phyloP scores from a whole-genome alignment of 495 filamentous ascomycete species.

The Aspergillus homomorphus region DNA sequence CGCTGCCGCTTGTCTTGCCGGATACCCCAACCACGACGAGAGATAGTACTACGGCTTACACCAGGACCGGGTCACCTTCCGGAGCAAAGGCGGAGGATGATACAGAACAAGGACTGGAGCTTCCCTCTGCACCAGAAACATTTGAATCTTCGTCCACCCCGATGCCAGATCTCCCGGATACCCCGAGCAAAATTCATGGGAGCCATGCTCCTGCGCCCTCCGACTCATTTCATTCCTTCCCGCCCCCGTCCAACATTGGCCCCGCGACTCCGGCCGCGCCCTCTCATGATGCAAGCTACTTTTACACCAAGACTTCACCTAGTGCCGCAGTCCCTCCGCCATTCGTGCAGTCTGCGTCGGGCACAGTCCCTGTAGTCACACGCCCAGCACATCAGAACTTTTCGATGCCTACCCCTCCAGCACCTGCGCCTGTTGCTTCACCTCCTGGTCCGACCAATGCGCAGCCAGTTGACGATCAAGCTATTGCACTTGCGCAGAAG shows the following conservation, averaged over 20 bases:
- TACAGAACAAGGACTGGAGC: conserved; percentile 23
- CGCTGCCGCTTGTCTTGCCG: conserved; percentile 43
- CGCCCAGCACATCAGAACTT: conserved; percentile 20
- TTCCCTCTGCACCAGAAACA: conserved; percentile 40
- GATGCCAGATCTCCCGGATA: conserved; percentile 39
- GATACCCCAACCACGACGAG: conserved; percentile 28
- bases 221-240: conserved; percentile 46
- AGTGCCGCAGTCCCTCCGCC: conserved; percentile 23
- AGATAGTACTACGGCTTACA: conserved; percentile 27
- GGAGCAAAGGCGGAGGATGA: conserved; percentile 22
- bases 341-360: conserved; percentile 18
- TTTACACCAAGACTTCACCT: conserved; percentile 26
- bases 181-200: conserved; percentile 25
- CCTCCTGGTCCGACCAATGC: conserved; percentile 19
- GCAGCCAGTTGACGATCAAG: conserved; percentile 61
- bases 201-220: conserved; percentile 18
- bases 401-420: conserved; percentile 16
- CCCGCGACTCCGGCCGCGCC: conserved; percentile 21
- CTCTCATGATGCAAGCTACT: conserved; percentile 32
- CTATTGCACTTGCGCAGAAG: conserved; percentile 80
- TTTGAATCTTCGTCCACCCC: conserved; percentile 28
- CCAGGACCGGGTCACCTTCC: conserved; percentile 20
- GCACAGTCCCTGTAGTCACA: conserved; percentile 14
- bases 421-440: conserved; percentile 20
- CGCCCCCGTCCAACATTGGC: conserved; percentile 34